phyloP scores from a whole-genome alignment of 805 yeast species.

The Candida ficus region DNA sequence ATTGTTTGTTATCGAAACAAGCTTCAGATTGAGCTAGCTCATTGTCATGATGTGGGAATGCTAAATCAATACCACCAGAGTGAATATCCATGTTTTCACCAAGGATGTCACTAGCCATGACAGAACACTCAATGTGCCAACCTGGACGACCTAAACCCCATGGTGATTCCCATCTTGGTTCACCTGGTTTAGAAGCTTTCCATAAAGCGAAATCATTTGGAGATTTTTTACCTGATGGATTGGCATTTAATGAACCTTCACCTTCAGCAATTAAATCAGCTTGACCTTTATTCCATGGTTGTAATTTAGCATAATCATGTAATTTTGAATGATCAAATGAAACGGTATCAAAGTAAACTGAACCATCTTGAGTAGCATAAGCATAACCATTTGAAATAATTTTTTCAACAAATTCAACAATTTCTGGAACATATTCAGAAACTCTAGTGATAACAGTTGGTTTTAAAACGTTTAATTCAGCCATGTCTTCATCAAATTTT shows the following conservation, averaged over 20 bases:
- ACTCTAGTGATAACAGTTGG: constrained; percentile 89
- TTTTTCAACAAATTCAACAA: constrained; percentile 67
- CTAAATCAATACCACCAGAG: constrained; percentile 94
- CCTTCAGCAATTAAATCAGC: constrained; percentile 85
- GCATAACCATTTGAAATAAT: constrained; percentile 82
- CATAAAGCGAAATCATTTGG: constrained; percentile 92
- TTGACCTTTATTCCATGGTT: constrained; percentile 97
- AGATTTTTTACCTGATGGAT: constrained; percentile 56
- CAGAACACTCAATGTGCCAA: constrained; percentile 99
- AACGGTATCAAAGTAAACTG: constrained; percentile 92
- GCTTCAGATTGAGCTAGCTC: constrained; percentile 98
- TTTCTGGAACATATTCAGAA: constrained; percentile 92
- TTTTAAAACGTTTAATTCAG: constrained; percentile 72
- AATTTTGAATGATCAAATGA: constrained; percentile 65
- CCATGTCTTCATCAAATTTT: constrained; percentile 83
- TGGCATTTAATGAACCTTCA: constrained; percentile 74
- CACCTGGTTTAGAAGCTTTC: constrained; percentile 96
- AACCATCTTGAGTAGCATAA: constrained; percentile 77
- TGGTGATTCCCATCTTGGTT: constrained; percentile 91
- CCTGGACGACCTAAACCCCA: constrained; percentile 99
- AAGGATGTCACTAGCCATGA: constrained; percentile 89
- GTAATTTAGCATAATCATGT: constrained; percentile 91
- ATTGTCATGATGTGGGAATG: constrained; percentile 98
- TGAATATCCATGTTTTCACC: constrained; percentile 89
- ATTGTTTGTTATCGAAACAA: constrained; percentile 78